phyloP scores from a whole-genome alignment of 345 rosid genomes.

The Corchorus capsularis region DNA sequence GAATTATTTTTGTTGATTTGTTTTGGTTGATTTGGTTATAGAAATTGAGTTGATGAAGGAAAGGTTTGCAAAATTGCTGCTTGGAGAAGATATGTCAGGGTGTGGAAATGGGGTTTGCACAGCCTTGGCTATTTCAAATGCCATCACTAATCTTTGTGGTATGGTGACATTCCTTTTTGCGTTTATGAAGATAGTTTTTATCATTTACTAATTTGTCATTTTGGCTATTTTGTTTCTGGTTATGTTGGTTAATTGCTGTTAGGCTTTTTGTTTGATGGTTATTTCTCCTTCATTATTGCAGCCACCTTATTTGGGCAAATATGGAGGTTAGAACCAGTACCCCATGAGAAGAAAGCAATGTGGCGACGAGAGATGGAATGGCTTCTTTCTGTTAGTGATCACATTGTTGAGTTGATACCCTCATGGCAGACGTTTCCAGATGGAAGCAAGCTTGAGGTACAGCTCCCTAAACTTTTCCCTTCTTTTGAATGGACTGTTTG shows the following conservation, averaged over 20 bases:
- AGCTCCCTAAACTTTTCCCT: neutral
- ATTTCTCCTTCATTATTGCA: conserved; percentile 24
- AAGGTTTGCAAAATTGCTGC: conserved; percentile 88
- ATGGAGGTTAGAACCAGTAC: conserved; percentile 91
- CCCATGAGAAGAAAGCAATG: conserved; percentile 84
- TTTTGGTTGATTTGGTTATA: conserved; percentile 30
- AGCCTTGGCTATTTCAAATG: conserved; percentile 91
- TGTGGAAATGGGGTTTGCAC: conserved; percentile 94
- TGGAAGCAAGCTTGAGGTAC: conserved; percentile 96
- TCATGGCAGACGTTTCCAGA: conserved; percentile 97
- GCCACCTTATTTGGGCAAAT: conserved; percentile 96
- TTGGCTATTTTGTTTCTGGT: neutral
- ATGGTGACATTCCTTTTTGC: conserved; percentile 21
- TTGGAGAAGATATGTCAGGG: conserved; percentile 99
- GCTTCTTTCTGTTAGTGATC: conserved; percentile 90
- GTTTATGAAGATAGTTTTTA: conserved; percentile 4
- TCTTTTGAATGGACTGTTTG: neutral
- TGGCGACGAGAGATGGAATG: conserved; percentile 99
- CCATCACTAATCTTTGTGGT: conserved; percentile 98
- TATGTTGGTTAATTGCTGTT: conserved; percentile 6
- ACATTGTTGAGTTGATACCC: conserved; percentile 92
- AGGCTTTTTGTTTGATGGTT: conserved; percentile 15
- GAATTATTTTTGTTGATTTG: neutral
- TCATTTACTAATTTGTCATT: conserved; percentile 6
- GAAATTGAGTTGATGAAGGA: conserved; percentile 98